These are phyloP conservation scores for Coccomyxa sp. DNA, from an alignment of 139 green algal species.

Conservation along the genomic window DNA sequence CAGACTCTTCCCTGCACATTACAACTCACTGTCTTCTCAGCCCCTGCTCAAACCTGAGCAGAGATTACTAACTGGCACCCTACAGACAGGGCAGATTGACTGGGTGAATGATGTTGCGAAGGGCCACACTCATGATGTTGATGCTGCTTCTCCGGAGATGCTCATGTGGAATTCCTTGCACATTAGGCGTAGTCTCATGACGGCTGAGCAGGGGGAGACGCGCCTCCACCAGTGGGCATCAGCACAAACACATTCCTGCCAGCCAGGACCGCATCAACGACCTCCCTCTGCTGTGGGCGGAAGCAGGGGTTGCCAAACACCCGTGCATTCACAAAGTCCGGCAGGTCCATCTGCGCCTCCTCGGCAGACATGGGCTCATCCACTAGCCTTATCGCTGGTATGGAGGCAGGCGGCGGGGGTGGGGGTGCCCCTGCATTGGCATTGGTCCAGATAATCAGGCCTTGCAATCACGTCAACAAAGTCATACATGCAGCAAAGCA, in stretches of 20 bases:
- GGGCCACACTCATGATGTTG: too few species aligned
- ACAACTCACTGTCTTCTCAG: background rate
- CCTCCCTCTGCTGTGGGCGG: constrained; percentile 53
- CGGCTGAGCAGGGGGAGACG: too few species aligned
- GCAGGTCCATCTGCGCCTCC: constrained; percentile 28
- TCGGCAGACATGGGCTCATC: constrained; percentile 1
- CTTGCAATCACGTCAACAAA: background rate
- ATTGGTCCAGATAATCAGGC: background rate
- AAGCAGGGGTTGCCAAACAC: constrained; percentile 57
- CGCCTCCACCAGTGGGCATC: constrained; percentile 89
- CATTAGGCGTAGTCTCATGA: background rate
- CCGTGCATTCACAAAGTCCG: constrained; percentile 44
- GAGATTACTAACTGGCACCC: too few species aligned
- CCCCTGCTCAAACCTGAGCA: too few species aligned
- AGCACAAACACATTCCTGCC: constrained; percentile 80
- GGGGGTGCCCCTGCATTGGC: background rate
- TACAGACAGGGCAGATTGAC: too few species aligned
- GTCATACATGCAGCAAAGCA: background rate
- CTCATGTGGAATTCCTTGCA: background rate
- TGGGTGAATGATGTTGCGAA: too few species aligned
- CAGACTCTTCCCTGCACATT: constrained; percentile 63
- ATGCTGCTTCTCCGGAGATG: background rate
- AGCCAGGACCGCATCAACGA: constrained; percentile 62
- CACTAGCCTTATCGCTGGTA: too few species aligned
- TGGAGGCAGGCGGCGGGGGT: background rate